A percentile compares a stretch with the other conserved stretches of the same genome.
Evolutionary conservation across 441 rosid species (phyloP).

Genomic region (Jatropha podagrica): DNA sequence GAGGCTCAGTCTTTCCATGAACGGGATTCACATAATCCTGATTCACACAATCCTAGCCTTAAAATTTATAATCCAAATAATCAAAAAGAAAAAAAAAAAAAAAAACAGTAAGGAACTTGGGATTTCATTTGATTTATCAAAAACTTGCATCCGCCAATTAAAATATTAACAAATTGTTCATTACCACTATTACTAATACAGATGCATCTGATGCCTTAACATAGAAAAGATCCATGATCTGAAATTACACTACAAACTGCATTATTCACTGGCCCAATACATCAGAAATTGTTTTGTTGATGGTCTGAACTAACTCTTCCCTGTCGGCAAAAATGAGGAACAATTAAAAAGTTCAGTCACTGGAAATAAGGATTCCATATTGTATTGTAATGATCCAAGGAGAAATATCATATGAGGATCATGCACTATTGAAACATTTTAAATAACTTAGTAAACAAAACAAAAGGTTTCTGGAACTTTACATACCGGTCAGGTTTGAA

Average conservation of each 20-base stretch:
- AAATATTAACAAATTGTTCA: not conserved
- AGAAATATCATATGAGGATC: not conserved
- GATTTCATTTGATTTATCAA: not conserved
- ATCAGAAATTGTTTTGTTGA: constrained; percentile 57
- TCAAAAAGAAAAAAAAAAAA: too few species aligned
- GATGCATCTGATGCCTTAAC: not conserved
- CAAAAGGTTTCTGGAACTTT: constrained; percentile 11
- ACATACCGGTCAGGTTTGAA: constrained; percentile 87
- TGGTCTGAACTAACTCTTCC: constrained; percentile 62
- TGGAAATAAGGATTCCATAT: not conserved
- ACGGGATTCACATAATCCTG: too few species aligned
- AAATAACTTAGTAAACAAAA: constrained; percentile 9
- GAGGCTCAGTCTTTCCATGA: too few species aligned
- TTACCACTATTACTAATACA: not conserved
- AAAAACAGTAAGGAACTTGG: not conserved
- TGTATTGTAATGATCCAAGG: not conserved
- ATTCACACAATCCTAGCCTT: too few species aligned
- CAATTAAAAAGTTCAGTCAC: not conserved
- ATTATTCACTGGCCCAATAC: constrained; percentile 60
- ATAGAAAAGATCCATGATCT: not conserved
- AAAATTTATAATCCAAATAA: too few species aligned
- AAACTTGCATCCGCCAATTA: not conserved
- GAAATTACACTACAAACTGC: constrained; percentile 12
- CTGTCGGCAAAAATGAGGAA: constrained; percentile 31
- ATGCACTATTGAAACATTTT: not conserved